Evolutionary conservation across 495 filamentous ascomycete genomes (phyloP), one percentile per base, ranked within the genome.

Genomic region (Poronia punctata): DNA sequence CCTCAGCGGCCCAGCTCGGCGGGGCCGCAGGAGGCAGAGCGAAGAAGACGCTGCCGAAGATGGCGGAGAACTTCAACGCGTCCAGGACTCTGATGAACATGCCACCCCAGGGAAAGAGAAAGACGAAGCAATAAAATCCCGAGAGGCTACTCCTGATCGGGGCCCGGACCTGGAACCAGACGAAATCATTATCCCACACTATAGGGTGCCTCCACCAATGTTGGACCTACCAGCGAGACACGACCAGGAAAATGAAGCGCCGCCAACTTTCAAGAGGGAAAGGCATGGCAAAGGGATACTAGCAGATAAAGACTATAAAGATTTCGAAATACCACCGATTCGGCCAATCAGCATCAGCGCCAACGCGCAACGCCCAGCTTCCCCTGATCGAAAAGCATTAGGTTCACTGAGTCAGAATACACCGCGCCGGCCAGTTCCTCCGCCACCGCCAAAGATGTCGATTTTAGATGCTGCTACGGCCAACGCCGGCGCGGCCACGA

Each of bases 361-460:
- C 18, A 57, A 45, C 25, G 43, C 50, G 15, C 17, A 43, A 24
- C 29, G 45, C n/a, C 35, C 57, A 11, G 51, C 55, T 14, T 79
- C 72, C 18, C 80, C 81, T 2, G 75, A 79, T 27, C 72, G 86
- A 46, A 82, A 81, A 50, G 80, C 82, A 18, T 67, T 98, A 4
- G 75, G 80, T 1, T 68, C 67, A 2, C 72, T 84, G 44, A 90
- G 75, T 59, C 79, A 78, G 45, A 98, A 97, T 52, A 92, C 90
- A 7, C 86, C 88, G 10, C 82, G 75, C 45, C 64, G 85, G 42
- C 73, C 83, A n/a, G 83, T 86, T 7, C 84, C 82, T 14, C 83
- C 87, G 1, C 92, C 83, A 4, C 83, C 83, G 3, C 83, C 92
- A 0, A 96, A 94, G 55, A 97, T 97, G 90, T 90, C 86, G 1